Base-by-base conservation (phyloP, 176 grass and related monocot species). In the Rhynchospora breviuscula region DNA sequence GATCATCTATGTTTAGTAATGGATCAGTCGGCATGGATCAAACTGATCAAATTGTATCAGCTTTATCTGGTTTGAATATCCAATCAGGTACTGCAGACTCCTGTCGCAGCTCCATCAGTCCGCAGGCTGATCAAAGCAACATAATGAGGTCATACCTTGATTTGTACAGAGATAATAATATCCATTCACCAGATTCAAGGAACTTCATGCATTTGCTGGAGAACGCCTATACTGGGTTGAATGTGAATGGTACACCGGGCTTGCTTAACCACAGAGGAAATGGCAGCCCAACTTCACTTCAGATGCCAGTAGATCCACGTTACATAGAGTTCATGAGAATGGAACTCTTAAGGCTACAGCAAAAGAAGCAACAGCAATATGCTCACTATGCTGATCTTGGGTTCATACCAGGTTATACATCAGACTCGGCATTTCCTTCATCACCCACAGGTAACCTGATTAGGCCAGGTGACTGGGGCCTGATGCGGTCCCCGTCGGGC, bases 61-160 rank as follows among this genome's bases (percentile, higher is more conserved):
- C 88, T 84, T 82, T 97, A 82, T 97, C 91, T 87, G 84, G 89
- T 18, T 87, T 97, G 84, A 89, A 90, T 65, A 83, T 97, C 53
- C 92, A 91, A 81, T n/a, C 59, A 66, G 80, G 63, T 10, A 5
- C 19, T 14, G 62, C 19, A 23, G 62, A 18, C 23, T 9, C 80
- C 21, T 54, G 21, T 68, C 62, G 51, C 46, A 52, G 15, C 63
- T 54, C 78, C 9, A n/a, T 64, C 33, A 23, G 59, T 18, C n/a
- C 8, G 18, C 69, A 73, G 7, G 45, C 17, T 12, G 45, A 77
- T 49, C 21, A 64, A 81, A 19, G 21, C 35, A 63, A 62, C 59
- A 65, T 33, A 19, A 67, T n/a, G 23, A 11, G 23, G 21, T 82
- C 78, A 44, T 81, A 67, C 26, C 19, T n/a, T 13, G 62, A 68